These are phyloP conservation scores for Stipa capillata DNA, from an alignment of 176 grass and related monocot genomes.

Conservation along the genomic window DNA sequence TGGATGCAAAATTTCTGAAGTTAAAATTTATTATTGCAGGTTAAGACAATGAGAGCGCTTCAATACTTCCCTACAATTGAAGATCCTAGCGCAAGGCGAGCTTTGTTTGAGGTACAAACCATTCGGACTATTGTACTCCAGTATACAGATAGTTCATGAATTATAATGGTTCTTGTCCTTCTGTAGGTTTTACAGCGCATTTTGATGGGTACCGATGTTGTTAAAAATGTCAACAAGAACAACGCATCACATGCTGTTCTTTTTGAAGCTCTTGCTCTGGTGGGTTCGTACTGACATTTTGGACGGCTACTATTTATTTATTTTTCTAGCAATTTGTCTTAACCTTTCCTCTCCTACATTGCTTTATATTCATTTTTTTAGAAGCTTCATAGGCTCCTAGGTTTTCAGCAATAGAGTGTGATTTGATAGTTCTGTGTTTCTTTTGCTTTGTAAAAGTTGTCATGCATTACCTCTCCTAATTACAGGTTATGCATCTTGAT, in stretches of 20 bases:
- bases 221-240: constrained; percentile 99
- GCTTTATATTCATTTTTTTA: not conserved
- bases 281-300: constrained; percentile 31
- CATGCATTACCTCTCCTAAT: not conserved
- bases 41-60: constrained; percentile 99
- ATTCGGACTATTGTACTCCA: not conserved
- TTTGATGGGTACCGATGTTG: constrained; percentile 99
- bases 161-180: constrained; percentile 6
- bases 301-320: not conserved
- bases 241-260: constrained; percentile 99
- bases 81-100: constrained; percentile 80
- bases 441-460: not conserved
- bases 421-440: not conserved
- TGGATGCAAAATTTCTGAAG: not conserved
- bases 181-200: constrained; percentile 91
- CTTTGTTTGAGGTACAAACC: constrained; percentile 86
- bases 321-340: not conserved
- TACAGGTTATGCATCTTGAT: constrained; percentile 99
- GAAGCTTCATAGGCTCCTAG: not conserved
- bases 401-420: not conserved
- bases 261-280: constrained; percentile 97
- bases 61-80: constrained; percentile 95
- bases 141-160: not conserved
- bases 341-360: not conserved
- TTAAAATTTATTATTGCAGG: constrained; percentile 38